Percentiles rank a stretch among this genome's conserved stretches.
phyloP scores from a whole-genome alignment of 2,329 filamentous ascomycete species.

The Aulographum hederae region DNA sequence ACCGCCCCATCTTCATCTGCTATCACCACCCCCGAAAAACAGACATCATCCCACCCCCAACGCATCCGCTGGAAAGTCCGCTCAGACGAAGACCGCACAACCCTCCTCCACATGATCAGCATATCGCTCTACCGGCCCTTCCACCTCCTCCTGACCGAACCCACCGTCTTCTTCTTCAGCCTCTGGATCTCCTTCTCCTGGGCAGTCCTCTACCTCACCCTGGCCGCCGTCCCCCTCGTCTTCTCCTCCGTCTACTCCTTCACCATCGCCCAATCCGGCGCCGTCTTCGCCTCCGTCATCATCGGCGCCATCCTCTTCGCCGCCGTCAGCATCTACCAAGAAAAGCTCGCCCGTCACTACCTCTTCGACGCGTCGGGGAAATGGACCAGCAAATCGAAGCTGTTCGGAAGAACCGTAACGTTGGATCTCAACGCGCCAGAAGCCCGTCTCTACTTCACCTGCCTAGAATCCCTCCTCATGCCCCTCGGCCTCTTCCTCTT shows the following conservation, averaged over 20 bases:
- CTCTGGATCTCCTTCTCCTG: slow-evolving; percentile 82
- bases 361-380: too few relatives aligned
- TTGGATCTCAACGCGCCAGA: slow-evolving; percentile 38
- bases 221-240: slow-evolving; percentile 62
- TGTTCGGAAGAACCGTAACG: slow-evolving; percentile 10
- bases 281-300: slow-evolving; percentile 57
- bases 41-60: slow-evolving; percentile 19
- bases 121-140: slow-evolving; percentile 66
- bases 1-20: slow-evolving; percentile 1
- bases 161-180: slow-evolving; percentile 71
- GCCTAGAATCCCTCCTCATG: slow-evolving; percentile 54
- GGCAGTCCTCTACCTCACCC: slow-evolving; percentile 75
- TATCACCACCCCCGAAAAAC: slow-evolving; percentile 7
- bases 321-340: slow-evolving; percentile 51
- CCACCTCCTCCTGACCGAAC: slow-evolving; percentile 55
- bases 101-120: slow-evolving; percentile 48
- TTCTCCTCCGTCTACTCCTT: slow-evolving; percentile 53
- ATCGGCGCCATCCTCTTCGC: slow-evolving; percentile 49
- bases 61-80: slow-evolving; percentile 66
- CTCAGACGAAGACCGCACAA: slow-evolving; percentile 57
- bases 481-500: slow-evolving; percentile 71
- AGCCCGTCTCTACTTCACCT: slow-evolving; percentile 66
- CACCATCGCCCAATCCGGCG: slow-evolving; percentile 45
- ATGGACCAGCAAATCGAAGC: slow-evolving; percentile 7
- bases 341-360: slow-evolving; percentile 38